These are phyloP conservation scores for Combretum micranthum DNA, from an alignment of 345 rosid genomes.

Conservation along the genomic window DNA sequence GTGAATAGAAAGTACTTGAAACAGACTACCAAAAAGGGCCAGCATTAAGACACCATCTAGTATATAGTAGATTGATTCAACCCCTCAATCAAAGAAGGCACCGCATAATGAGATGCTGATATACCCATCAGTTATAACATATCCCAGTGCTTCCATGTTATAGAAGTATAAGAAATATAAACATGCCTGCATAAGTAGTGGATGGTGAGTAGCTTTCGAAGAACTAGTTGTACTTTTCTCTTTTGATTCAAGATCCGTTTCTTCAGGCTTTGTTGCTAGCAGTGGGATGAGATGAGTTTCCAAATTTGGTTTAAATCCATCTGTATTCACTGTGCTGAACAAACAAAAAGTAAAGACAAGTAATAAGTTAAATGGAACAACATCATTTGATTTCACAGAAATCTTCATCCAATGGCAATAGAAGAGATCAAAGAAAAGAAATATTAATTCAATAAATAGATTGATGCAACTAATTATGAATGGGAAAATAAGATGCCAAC, in stretches of 20 bases:
- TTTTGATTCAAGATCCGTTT: constrained; percentile 35
- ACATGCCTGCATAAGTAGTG: constrained; percentile 79
- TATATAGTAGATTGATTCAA: too few species aligned
- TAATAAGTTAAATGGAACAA: constrained; percentile 4
- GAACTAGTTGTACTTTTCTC: constrained; percentile 33
- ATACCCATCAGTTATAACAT: background rate
- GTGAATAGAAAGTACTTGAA: too few species aligned
- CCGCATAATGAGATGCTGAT: too few species aligned
- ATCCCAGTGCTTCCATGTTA: background rate
- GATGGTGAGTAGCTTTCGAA: constrained; percentile 64
- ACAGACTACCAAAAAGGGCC: background rate
- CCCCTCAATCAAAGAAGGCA: too few species aligned
- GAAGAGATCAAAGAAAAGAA: background rate
- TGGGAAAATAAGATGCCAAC: too few species aligned
- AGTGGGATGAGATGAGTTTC: constrained; percentile 82
- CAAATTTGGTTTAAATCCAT: constrained; percentile 90
- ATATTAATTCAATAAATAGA: too few species aligned
- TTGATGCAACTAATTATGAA: too few species aligned
- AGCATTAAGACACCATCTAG: background rate
- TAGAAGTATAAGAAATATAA: background rate
- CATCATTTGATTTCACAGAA: constrained; percentile 3
- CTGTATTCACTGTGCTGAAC: constrained; percentile 79
- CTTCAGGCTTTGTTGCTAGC: constrained; percentile 61
- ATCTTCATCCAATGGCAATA: background rate
- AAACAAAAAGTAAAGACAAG: constrained; percentile 17